A percentile compares a stretch with the other conserved stretches of the same genome.
These are phyloP conservation scores for Trametes hirsuta DNA, from an alignment of 1,284 basidiomycete genomes.

Conservation along the genomic window DNA sequence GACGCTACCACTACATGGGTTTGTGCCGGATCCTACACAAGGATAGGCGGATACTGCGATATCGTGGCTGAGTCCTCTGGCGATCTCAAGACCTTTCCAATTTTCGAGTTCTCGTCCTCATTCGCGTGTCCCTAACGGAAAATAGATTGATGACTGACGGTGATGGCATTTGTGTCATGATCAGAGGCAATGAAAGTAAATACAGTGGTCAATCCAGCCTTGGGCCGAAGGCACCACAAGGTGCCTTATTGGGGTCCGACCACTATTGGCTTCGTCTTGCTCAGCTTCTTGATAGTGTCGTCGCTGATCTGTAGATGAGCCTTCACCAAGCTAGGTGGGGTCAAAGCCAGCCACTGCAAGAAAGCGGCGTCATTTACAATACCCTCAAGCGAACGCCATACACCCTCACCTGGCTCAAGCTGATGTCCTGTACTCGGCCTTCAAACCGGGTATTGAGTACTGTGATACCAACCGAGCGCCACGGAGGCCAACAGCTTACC, in stretches of 20 bases:
- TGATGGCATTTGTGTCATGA: too few relatives aligned
- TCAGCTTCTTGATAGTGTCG: slow-evolving; percentile 52
- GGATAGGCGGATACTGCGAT: too few relatives aligned
- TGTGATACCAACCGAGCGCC: background rate
- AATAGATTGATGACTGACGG: too few relatives aligned
- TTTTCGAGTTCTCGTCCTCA: too few relatives aligned
- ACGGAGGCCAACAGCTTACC: slow-evolving; percentile 38
- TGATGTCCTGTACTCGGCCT: slow-evolving; percentile 67
- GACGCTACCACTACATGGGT: too few relatives aligned
- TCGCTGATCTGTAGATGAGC: slow-evolving; percentile 59
- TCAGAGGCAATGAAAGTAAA: too few relatives aligned
- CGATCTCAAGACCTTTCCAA: too few relatives aligned
- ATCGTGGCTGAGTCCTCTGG: too few relatives aligned
- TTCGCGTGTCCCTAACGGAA: too few relatives aligned
- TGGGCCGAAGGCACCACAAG: background rate
- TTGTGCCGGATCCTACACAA: too few relatives aligned
- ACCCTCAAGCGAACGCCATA: too few relatives aligned
- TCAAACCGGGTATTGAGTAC: background rate
- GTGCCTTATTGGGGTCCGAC: slow-evolving; percentile 31
- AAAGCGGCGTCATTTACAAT: background rate
- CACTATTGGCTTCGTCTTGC: slow-evolving; percentile 57
- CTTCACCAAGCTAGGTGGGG: slow-evolving; percentile 65
- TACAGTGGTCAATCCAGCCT: too few relatives aligned
- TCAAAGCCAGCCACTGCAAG: slow-evolving; percentile 66
- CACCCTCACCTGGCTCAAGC: slow-evolving; percentile 53